Evolutionary conservation across 2,329 filamentous ascomycete species (phyloP).

Genomic region (Apiospora aurea): DNA sequence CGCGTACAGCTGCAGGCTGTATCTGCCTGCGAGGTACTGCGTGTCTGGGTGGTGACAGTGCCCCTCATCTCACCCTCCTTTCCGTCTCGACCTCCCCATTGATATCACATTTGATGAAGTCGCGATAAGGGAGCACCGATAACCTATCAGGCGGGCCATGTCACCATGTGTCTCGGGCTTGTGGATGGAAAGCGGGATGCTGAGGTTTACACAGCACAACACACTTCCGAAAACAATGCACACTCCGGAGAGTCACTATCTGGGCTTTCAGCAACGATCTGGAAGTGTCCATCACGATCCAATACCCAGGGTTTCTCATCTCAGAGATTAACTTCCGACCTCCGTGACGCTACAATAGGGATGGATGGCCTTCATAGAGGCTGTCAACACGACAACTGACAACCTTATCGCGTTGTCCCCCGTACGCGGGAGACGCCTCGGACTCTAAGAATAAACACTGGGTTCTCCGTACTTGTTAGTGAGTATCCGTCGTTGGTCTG

Average conservation of each 20-base stretch:
- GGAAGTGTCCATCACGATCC: neutral
- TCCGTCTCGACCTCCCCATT: neutral
- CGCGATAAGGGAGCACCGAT: conserved; percentile 13
- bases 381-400: neutral
- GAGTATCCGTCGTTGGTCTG: neutral
- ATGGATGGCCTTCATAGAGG: neutral
- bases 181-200: neutral
- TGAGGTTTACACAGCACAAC: neutral
- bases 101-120: neutral
- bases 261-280: neutral
- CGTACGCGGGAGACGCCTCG: neutral
- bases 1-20: neutral
- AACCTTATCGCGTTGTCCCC: neutral
- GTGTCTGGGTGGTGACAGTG: too few species aligned
- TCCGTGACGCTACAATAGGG: neutral
- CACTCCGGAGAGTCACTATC: conserved; percentile 4
- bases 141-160: conserved; percentile 21
- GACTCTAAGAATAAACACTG: conserved; percentile 13
- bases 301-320: neutral
- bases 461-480: neutral
- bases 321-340: neutral
- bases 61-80: conserved; percentile 13
- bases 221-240: neutral
- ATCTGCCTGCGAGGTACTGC: too few species aligned
- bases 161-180: conserved; percentile 4